These are phyloP conservation scores for Microthyrium microscopicum DNA, from an alignment of 2,329 filamentous ascomycete species.

Conservation along the genomic window DNA sequence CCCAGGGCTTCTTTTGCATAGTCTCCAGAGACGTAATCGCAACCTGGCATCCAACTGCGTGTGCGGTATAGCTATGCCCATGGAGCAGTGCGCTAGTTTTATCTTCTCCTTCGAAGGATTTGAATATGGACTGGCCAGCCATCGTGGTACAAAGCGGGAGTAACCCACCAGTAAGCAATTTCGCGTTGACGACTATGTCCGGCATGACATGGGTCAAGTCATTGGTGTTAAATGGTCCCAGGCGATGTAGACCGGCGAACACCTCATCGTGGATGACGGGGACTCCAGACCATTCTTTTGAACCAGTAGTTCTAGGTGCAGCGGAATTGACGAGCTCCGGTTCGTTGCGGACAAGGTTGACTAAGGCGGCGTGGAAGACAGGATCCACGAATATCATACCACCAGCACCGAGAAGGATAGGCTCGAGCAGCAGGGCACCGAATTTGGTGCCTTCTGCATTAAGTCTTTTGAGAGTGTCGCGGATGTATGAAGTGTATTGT, in stretches of 20 bases:
- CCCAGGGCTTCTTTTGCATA: conserved; percentile 36
- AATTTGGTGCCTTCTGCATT: conserved; percentile 55
- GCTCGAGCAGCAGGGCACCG: conserved; percentile 65
- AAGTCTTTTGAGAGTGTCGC: too few species aligned
- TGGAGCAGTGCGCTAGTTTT: conserved; percentile 69
- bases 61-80: conserved; percentile 76
- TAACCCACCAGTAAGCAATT: conserved; percentile 66
- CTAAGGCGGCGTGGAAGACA: conserved; percentile 59
- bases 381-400: conserved; percentile 78
- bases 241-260: conserved; percentile 70
- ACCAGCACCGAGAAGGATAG: conserved; percentile 63
- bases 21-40: conserved; percentile 48
- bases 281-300: conserved; percentile 48
- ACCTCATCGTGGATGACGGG: conserved; percentile 76
- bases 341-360: conserved; percentile 46
- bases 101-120: conserved; percentile 51
- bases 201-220: conserved; percentile 52
- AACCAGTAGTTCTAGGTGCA: not conserved
- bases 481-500: too few species aligned
- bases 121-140: conserved; percentile 57
- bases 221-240: conserved; percentile 54
- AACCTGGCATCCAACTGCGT: conserved; percentile 65
- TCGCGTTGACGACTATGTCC: conserved; percentile 68
- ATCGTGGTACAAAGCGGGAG: conserved; percentile 62
- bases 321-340: conserved; percentile 35